Evolutionary conservation across 2,329 filamentous ascomycete genomes (phyloP).

Genomic region (Talaromyces atroroseus): DNA sequence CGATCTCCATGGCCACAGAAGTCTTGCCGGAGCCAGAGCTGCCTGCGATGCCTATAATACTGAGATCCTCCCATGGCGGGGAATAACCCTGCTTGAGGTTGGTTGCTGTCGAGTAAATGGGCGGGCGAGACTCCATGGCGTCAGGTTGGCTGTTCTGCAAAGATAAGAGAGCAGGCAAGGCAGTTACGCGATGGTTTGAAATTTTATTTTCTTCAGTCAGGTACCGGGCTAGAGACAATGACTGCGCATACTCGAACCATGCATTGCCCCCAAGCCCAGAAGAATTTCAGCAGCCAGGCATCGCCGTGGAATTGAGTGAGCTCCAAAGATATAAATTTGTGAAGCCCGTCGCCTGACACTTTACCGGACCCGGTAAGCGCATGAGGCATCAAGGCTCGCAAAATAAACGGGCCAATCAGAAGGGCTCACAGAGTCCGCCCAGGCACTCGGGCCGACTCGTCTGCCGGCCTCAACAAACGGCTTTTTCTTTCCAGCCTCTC

Average conservation of each 20-base stretch:
- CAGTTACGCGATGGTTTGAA: not conserved
- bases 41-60: conserved; percentile 93
- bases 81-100: conserved; percentile 60
- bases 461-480: conserved; percentile 6
- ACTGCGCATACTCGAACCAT: conserved; percentile 3
- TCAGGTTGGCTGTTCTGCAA: not conserved
- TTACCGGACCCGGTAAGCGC: conserved; percentile 7
- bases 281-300: not conserved
- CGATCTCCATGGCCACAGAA: conserved; percentile 85
- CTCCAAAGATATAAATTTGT: not conserved
- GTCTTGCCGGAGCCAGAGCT: conserved; percentile 96
- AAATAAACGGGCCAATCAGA: not conserved
- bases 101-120: conserved; percentile 30
- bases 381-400: conserved; percentile 2
- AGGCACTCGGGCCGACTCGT: conserved; percentile 12
- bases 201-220: not conserved
- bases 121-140: conserved; percentile 32
- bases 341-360: not conserved
- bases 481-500: conserved; percentile 13
- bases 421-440: not conserved
- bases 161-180: not conserved
- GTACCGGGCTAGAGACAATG: conserved; percentile 9
- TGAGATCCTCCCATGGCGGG: conserved; percentile 92
- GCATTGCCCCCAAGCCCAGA: conserved; percentile 10
- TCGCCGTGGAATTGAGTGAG: conserved; percentile 3